Evolutionary conservation across 2,329 filamentous ascomycete species (phyloP), one percentile per base, ranked within the genome.

Genomic region (Penicillium sp.): DNA sequence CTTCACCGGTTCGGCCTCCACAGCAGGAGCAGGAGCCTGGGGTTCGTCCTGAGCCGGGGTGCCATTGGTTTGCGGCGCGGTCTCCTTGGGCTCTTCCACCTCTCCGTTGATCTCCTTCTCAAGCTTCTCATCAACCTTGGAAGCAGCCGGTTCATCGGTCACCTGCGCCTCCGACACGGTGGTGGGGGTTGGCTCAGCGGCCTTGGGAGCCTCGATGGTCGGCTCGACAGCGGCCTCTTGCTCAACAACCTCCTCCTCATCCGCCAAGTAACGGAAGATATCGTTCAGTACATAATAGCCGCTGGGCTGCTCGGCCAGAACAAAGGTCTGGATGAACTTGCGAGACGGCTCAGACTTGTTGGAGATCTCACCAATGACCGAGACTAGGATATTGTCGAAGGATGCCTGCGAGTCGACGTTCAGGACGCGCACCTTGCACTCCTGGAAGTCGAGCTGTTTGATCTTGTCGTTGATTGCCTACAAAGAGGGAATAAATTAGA

Each of bases 201-300:
- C 45, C 35, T 54, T 70, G 30, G 65, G 67, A 39, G 68, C 60
- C 20, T 71, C 66, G 50, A 72, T 38, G 41, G 70, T 69, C 20
- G 50, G 40, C 11, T 70, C 46, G 39, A 51, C 46, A n/a, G 57
- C 45, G 22, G 51, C 51, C 41, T 60, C 66, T 48, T 69, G 64
- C 13, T 69, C 66, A 30, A 72, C 67, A 32, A 79, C 74, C 31
- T 71, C 68, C 53, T 82, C 80, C 42, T 85, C 85, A 44, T 95
- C 88, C 49, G 83, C 80, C 51, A 98, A 81, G 68, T 93, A 96
- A 55, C 92, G 79, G 72, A 96, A 87, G 63, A 98, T 95, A 61
- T 98, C 92, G 67, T 98, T 98, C 55, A 98, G 78, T 22, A 98
- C 90, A 56, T 94, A 98, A 74, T 96, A 98, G 48, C 92, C 92